Base-by-base conservation (phyloP, 441 rosid species). In the Oxalis stricta region DNA sequence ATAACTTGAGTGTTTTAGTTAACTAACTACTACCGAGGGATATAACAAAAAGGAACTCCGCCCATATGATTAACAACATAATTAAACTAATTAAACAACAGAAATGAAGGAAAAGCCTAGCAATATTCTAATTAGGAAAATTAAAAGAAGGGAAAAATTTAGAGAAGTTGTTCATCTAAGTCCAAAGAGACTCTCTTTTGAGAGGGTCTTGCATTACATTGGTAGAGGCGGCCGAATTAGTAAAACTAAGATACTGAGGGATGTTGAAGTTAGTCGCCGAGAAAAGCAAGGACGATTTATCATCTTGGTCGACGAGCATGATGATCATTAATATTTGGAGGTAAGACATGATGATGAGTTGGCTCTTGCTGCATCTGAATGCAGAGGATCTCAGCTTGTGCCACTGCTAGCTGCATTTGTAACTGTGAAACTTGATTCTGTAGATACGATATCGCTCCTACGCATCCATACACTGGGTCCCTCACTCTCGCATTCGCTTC, bases 401-500 rank as follows among this genome's bases (percentile, higher is more conserved):
- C 97, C 46, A 78, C 75, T 0, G 94, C 95, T 1, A 89, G 84
- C 62, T 89, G 89, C 84, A 85, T 81, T 66, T 85, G 86, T 42
- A 89, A 66, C 64, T 85, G 81, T 4, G 94, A 77, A 1, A 89
- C 94, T 57, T 89, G 95, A 36, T 77, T 74, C 58, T 89, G 92
- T 26, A 89, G 73, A 59, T 68, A 79, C 0, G 94, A 79, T 47
- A 88, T 84, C 43, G 88, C 91, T 29, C 97, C 97, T 5, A 71
- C 92, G 35, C 97, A 88, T 1, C 97, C 97, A 14, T 89, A 84
- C 0, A 89, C 94, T 0, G 97, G 97, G 68, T 89, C 95, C 58
- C 94, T 63, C 28, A 77, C 81, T 50, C 97, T 60, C 10, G 97
- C 95, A 42, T 76, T 82, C 24, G 97, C 95, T 63, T 89, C 97